These are phyloP conservation scores for Deuterostichococcus epilithicus DNA, from an alignment of 139 green algal species.

Conservation along the genomic window DNA sequence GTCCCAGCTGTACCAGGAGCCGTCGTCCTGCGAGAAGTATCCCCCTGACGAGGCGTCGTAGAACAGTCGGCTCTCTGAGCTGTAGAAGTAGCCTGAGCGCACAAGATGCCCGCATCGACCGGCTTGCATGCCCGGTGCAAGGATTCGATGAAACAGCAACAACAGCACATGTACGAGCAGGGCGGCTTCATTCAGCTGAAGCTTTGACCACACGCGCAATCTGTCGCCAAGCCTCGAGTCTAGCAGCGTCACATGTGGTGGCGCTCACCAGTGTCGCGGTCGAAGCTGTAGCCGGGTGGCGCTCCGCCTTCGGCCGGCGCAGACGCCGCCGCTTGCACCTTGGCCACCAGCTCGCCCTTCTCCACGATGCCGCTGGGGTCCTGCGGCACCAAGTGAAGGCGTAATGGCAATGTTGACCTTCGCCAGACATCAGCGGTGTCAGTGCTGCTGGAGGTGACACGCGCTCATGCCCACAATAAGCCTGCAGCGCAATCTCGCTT, in stretches of 20 bases:
- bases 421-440: too few relatives aligned
- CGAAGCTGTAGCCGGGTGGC: conserved; percentile 54
- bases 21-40: conserved; percentile 38
- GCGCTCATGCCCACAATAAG: background rate
- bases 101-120: background rate
- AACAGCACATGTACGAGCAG: background rate
- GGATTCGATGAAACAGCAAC: background rate
- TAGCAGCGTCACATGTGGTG: conserved; percentile 9
- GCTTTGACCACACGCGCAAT: background rate
- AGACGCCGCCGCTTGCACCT: conserved; percentile 28
- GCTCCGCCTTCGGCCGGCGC: conserved; percentile 1
- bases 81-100: conserved; percentile 42
- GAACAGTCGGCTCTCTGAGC: conserved; percentile 45
- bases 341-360: conserved; percentile 61
- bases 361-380: conserved; percentile 52
- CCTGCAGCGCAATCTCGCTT: background rate
- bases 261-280: conserved; percentile 44
- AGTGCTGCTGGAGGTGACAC: background rate
- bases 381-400: background rate
- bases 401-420: too few relatives aligned
- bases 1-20: conserved; percentile 57
- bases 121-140: background rate
- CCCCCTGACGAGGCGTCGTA: conserved; percentile 45
- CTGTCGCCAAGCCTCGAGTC: background rate
- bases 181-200: background rate